Base-by-base conservation (phyloP, 495 filamentous ascomycete species). In the Neurospora tetraspora region DNA sequence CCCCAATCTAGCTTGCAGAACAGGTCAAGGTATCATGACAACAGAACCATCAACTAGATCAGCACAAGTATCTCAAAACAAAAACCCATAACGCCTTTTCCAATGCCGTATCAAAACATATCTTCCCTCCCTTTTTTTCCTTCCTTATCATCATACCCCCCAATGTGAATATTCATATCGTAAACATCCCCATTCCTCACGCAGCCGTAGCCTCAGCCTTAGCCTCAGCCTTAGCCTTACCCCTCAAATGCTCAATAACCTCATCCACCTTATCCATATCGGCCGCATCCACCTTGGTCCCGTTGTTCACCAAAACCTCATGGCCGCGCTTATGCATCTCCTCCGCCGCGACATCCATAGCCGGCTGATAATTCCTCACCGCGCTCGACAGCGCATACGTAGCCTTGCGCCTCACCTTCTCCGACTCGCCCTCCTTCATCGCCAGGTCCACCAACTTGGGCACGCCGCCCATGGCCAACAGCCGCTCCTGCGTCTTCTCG, bases 241-340 rank as follows among this genome's bases (percentile, higher is more conserved):
- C 85, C 77, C 87, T 89, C 78, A 96, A 77, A 74, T 85, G 88
- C 68, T 88, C 83, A 74, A 96, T 93, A 47, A 97, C 78, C 34
- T 77, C 81, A 84, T 97, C 91, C 42, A 97, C 86, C 23, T 88
- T 88, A 72, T 94, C 92, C 95, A 97, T 97, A 78, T 98, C 90
- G 23, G 80, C 82, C 4, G 93, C 91, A 80, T 96, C 92, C 16
- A 91, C 81, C 68, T 83, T 83, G 7, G 11, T 78, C 81, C 20
- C 74, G 77, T 20, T 73, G 72, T 45, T 74, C 77, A n/a, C 23
- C 53, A 61, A 31, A 27, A 61, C 23, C 53, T 77, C 74, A 73
- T 89, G 85, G 38, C 86, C 86, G 38, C 80, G 80, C 70, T 83
- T 85, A 11, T 81, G 79, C 74, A 93, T 81, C 70, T 90, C 89